A percentile compares a stretch with the other conserved stretches of the same genome.
Evolutionary conservation across 345 rosid species (phyloP).

Genomic region (Rhodomyrtus tomentosa): DNA sequence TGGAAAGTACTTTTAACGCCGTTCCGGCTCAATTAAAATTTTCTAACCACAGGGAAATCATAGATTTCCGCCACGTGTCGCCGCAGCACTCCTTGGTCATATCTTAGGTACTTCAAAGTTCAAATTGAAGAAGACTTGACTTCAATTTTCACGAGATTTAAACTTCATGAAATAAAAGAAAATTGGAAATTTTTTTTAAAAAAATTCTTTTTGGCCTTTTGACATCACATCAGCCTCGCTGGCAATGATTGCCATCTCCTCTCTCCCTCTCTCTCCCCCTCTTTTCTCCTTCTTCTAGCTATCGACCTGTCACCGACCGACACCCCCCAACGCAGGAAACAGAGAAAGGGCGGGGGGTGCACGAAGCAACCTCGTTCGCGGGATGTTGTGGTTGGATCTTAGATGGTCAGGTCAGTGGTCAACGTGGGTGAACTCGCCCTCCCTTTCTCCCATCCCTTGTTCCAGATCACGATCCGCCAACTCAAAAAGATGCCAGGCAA

Average conservation of each 20-base stretch:
- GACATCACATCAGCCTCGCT: slow-evolving; percentile 2
- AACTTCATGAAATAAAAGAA: background rate
- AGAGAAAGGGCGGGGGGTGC: background rate
- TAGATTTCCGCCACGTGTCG: background rate
- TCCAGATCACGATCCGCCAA: background rate
- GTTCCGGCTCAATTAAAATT: background rate
- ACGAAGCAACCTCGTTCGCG: background rate
- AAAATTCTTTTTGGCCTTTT: background rate
- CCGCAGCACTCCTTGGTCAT: too few relatives aligned
- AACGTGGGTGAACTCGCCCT: background rate
- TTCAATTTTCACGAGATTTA: background rate
- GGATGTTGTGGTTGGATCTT: background rate
- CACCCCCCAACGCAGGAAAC: background rate
- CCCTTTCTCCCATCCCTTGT: background rate
- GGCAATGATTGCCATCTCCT: slow-evolving; percentile 15
- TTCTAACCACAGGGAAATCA: too few relatives aligned
- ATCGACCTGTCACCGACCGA: slow-evolving; percentile 25
- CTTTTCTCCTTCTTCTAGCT: background rate
- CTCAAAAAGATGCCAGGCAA: background rate
- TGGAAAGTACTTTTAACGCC: background rate
- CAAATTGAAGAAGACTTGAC: background rate
- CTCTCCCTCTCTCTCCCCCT: background rate
- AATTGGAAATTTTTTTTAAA: background rate
- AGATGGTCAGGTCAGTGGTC: background rate
- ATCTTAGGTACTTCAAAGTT: too few relatives aligned